Evolutionary conservation across 352 stramenopile genomes (phyloP), one percentile per base, ranked within the genome.

Genomic region (Pythium apleroticum): DNA sequence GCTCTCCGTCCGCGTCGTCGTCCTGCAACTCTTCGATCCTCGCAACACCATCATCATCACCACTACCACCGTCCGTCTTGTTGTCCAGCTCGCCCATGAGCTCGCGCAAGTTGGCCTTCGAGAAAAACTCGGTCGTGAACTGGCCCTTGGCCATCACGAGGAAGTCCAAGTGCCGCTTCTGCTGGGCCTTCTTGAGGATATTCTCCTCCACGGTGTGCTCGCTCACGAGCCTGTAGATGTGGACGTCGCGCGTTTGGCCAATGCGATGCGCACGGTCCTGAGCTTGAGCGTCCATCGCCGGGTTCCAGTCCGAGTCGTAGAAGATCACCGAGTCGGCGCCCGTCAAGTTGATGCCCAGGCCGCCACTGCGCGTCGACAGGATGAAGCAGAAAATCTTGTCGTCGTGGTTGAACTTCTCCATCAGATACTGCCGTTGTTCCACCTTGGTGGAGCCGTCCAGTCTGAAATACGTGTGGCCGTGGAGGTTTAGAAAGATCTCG

Each of bases 171-270:
- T 99, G 97, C 1, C 93, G 85, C 78, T 99, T 99, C 71, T 99
- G 97, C 60, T 95, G 86, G 0, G 92, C 97, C 72, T 99, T 99
- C n/a, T 90, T 86, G n/a, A 99, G 70, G 65, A 99, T 99, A 75
- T 99, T 99, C 74, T 99, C 97, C 76, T 99, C 98, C 35, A 99
- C 97, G 1, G 97, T 98, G 69, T 98, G 88, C 58, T 98, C 88
- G 27, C 89, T 98, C 6, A 99, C 90, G 19, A 99, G 80, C 0
- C 98, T 87, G 73, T 99, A 99, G 50, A 99, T 99, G 69, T 99
- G 95, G 12, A 99, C 97, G 63, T 99, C 97, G 15, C 96, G 81
- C 19, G 97, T 99, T 71, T 99, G 97, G 0, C 97, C 97, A 61
- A 99, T 99, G 27, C 97, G 90, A 76, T 99, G 97, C 17, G 97